Evolutionary conservation across 2,329 filamentous ascomycete species (phyloP), one percentile per base, ranked within the genome.

Genomic region (Colletotrichum musae): DNA sequence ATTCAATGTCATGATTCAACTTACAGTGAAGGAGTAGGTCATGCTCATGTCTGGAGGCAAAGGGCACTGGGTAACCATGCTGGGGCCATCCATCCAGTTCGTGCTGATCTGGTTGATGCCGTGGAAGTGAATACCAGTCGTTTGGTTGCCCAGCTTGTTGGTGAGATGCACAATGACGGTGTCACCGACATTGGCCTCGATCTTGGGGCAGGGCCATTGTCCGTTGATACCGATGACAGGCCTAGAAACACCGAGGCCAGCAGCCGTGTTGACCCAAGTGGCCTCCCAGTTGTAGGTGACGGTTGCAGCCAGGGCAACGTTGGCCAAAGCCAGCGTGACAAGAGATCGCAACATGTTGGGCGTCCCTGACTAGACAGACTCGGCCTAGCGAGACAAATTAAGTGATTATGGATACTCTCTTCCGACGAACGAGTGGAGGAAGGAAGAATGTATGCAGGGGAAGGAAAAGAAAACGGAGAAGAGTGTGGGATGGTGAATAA

Each of bases 11-110:
- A 3, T 6, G 48, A 7, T 54, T 16, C 4, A 4, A 76, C 81
- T 58, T 73, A 85, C 85, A 12, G 78, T 78, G 72, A 88, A 88
- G 53, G 84, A 79, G 72, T 89, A 91, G 4, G 81, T 85, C 72
- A 90, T 84, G 16, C 77, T 82, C n/a, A 79, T 78, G 5, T 85
- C 86, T 0, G 88, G 86, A 4, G 82, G 80, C 18, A 91, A 81
- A 0, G 85, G 76, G 71, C 86, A 89, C 73, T 91, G 88, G 1
- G 86, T 87, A 5, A 87, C 83, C 15, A 82, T 82, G 2, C 79
- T 80, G 2, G 87, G 84, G 0, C 90, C 90, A 76, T 92, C 90
- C 85, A 91, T 89, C 39, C 84, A 78, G 5, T 79, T 81, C 1
- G 85, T 88, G 43, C 82, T 81, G 72, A 84, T 80, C 77, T 89